Evolutionary conservation across 2,329 filamentous ascomycete species (phyloP).

Genomic region (Thelonectria blattea): DNA sequence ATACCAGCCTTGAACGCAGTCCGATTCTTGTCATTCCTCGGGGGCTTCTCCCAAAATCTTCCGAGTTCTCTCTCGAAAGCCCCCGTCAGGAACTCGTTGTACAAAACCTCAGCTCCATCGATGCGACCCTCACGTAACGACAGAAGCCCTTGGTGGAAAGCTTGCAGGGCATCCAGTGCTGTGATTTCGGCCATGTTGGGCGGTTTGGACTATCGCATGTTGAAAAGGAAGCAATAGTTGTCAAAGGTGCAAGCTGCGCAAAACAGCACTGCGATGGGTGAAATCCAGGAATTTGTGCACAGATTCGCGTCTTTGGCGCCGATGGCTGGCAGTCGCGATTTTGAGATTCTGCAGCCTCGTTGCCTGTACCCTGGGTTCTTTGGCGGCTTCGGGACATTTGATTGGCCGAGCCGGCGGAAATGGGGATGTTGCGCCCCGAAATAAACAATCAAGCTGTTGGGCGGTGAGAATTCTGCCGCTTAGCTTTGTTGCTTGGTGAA

Average conservation of each 20-base stretch:
- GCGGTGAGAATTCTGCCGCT: conserved; percentile 47
- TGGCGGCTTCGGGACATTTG: conserved; percentile 28
- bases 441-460: conserved; percentile 36
- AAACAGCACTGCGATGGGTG: conserved; percentile 34
- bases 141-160: conserved; percentile 84
- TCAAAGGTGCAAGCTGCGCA: conserved; percentile 29
- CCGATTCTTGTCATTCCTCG: conserved; percentile 77
- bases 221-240: conserved; percentile 35
- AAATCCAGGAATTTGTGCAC: conserved; percentile 29
- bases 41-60: conserved; percentile 74
- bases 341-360: conserved; percentile 44
- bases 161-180: conserved; percentile 78
- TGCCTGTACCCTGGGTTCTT: conserved; percentile 34
- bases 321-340: conserved; percentile 36
- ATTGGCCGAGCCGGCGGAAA: conserved; percentile 34
- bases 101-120: conserved; percentile 67
- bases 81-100: conserved; percentile 72
- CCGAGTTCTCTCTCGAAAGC: conserved; percentile 76
- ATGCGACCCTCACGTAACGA: conserved; percentile 73
- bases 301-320: conserved; percentile 32
- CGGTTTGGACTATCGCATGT: conserved; percentile 54
- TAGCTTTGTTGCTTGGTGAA: conserved; percentile 21
- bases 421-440: conserved; percentile 35
- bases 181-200: conserved; percentile 75
- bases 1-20: conserved; percentile 71